phyloP scores from a whole-genome alignment of 2,329 filamentous ascomycete species.

The Chalara sp. region DNA sequence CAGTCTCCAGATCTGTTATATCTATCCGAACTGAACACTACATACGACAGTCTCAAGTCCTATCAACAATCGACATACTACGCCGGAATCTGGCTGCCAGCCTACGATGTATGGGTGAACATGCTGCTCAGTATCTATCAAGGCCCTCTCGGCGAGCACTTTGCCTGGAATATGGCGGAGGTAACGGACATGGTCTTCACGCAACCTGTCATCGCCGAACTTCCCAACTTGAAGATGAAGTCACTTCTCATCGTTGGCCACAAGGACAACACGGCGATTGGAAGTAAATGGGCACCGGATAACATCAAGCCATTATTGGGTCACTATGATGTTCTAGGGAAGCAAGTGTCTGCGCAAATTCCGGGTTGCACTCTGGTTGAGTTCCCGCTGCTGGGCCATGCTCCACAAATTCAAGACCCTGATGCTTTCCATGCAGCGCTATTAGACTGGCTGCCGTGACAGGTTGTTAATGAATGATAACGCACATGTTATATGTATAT shows the following conservation, averaged over 20 bases:
- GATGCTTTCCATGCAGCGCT: not conserved
- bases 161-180: slow-evolving; percentile 8
- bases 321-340: not conserved
- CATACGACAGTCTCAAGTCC: slow-evolving; percentile 34
- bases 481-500: too few relatives aligned
- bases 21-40: slow-evolving; percentile 32
- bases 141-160: slow-evolving; percentile 25
- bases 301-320: not conserved
- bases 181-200: slow-evolving; percentile 6
- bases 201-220: slow-evolving; percentile 4
- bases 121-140: slow-evolving; percentile 47
- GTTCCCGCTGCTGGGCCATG: not conserved
- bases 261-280: slow-evolving; percentile 20
- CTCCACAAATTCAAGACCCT: not conserved
- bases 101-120: slow-evolving; percentile 46
- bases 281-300: not conserved
- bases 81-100: slow-evolving; percentile 36
- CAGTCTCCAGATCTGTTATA: slow-evolving; percentile 33
- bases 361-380: not conserved
- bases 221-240: slow-evolving; percentile 6
- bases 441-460: not conserved
- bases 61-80: slow-evolving; percentile 43
- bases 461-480: too few relatives aligned
- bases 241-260: slow-evolving; percentile 8
- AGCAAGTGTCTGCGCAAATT: not conserved